Evolutionary conservation across 2,329 filamentous ascomycete species (phyloP), one percentile per base, ranked within the genome.

Genomic region (Beauveria sp.): DNA sequence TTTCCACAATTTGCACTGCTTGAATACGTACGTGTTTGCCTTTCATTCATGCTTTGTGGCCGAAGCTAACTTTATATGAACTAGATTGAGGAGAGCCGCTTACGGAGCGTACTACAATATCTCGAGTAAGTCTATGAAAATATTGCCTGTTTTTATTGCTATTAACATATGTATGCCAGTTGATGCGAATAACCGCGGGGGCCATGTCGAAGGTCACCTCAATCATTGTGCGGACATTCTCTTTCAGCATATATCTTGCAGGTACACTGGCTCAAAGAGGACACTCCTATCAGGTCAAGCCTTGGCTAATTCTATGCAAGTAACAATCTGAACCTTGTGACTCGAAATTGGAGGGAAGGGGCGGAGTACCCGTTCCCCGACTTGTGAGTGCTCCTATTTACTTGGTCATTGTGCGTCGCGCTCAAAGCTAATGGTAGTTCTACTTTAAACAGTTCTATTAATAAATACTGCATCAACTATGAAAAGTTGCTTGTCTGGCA

Each of bases 391-490:
- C 9, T 43, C 7, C 12, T 3, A 6, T 43, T 12, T n/a, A 55
- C 20, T 43, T 16, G 18, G 14, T 12, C 6, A 24, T 18, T 41
- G n/a, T 55, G 1, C 24, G 2, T 55, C 20, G n/a, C 20, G 9
- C 5, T n/a, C 20, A 14, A 55, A 43, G 52, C 34, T 55, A 43
- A 55, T 9, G 3, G 37, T 53, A 10, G 14, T 40, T 22, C 1
- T 30, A 20, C 16, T 20, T 12, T 12, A 6, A n/a, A 55, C 37
- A 73, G 74, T 65, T 70, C 62, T 50, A 66, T 71, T 5, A 70
- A 73, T 60, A 68, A 70, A 55, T 70, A 72, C 62, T 75, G 73
- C 37, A 63, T 72, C 9, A 68, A 72, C 50, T 74, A 73, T 47
- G 70, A 73, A 10, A 67, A 66, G 44, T 43, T 68, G 9, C 64